Evolutionary conservation across 345 rosid species (phyloP), one percentile per base, ranked within the genome.

Genomic region (Eucalyptus guilfoylei): DNA sequence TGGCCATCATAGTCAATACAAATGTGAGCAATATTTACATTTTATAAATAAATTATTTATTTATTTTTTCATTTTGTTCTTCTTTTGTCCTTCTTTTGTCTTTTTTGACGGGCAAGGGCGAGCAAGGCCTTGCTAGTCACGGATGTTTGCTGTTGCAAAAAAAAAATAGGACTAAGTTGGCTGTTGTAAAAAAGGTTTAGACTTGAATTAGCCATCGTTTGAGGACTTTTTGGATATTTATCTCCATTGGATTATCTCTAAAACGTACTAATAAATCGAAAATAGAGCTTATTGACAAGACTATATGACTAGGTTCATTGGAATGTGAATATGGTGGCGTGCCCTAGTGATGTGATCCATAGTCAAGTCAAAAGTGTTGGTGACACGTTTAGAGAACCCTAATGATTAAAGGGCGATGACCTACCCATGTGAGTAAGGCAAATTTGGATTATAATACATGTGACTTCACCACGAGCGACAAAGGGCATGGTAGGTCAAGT

Each of bases 191-290:
- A 55, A 55, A 62, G 1, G 14, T 30, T 62, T 30, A 62, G 3
- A 7, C 30, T 0, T 69, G 2, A 32, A 69, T 32, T 30, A 9
- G 7, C 42, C 6, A 69, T 52, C 2, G 0, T 21, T 21, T 52
- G 8, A 69, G 2, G 7, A 32, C 2, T 62, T 30, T 60, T 13
- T 62, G 17, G 8, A 30, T 12, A 28, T 28, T 62, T 30, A 12
- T 30, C 32, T 28, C 17, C 15, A 6, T 30, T 6, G 8, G 32
- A 12, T 28, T 12, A 62, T 62, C 15, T 12, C 32, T 28, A 55
- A 52, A 55, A 55, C 30, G 9, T 9, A 52, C 11, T 4, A 55
- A 11, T 5, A 40, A 76, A 21, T 40, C 30, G 15, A 21, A 40
- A 37, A 6, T 3, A 76, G 42, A 37, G 83, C 83, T 37, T 40